Base-by-base conservation (phyloP, 176 grass and related monocot genomes). In the Tuctoria greenei region DNA sequence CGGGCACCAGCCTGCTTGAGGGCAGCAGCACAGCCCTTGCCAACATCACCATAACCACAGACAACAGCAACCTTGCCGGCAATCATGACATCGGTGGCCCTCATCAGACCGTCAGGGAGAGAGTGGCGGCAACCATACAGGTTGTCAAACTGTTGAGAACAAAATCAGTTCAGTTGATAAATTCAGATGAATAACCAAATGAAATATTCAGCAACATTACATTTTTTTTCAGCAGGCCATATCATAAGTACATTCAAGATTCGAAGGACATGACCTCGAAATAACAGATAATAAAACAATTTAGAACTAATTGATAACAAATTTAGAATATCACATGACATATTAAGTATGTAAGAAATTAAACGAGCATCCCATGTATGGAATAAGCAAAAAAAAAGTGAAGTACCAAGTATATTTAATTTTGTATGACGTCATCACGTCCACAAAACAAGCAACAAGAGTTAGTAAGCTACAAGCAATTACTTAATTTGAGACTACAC, bases 51-150 rank as follows among this genome's bases (percentile, higher is more conserved):
- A 40, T 95, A 99, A 62, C 95, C 95, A 9, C 86, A 92, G 76
- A 99, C 95, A 12, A 99, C 91, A 0, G 86, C 91, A 17, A 92
- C 91, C 85, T 99, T 99, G 26, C 95, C 95, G 13, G 95, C 95
- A 23, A 99, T 99, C 95, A 99, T 99, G 42, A 99, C 91, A 58
- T 99, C 95, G 0, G 95, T 95, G 36, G 95, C 95, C 77, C 95
- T 91, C 95, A 95, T 99, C 6, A 99, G 92, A 64, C 95, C 95
- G 67, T 99, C 95, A 26, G 95, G 91, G 35, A 99, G 95, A n/a
- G 95, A 99, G 82, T 99, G 95, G 37, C 95, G 91, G 79, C 95
- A 99, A 35, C 95, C 91, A 4, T 99, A 99, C 61, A 99, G 55
- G 82, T 99, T 95, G 76, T 99, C 91, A 71, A 95, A 99, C 95